Conservation (phyloP, 2,329 filamentous ascomycete genomes). For the Xylaria sp. region DNA sequence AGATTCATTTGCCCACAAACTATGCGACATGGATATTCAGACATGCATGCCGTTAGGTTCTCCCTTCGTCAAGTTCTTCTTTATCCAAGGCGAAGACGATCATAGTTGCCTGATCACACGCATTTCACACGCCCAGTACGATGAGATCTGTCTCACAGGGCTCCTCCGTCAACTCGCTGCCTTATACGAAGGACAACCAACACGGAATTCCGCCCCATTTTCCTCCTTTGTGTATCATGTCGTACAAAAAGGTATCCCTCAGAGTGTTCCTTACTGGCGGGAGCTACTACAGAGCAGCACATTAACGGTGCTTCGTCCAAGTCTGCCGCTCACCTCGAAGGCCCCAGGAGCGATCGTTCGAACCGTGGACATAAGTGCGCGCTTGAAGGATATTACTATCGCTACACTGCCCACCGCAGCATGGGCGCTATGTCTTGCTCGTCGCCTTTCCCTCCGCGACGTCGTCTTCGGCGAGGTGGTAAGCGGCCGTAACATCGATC, state of each 20-base stretch:
- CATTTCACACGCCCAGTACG: slow-evolving; percentile 75
- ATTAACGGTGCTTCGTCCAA: slow-evolving; percentile 58
- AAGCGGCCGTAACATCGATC: slow-evolving; percentile 69
- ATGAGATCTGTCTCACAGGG: slow-evolving; percentile 72
- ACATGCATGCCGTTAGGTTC: slow-evolving; percentile 67
- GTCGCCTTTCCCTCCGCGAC: slow-evolving; percentile 61
- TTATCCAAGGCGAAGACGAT: slow-evolving; percentile 54
- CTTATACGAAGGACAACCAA: slow-evolving; percentile 55
- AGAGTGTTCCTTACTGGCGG: slow-evolving; percentile 70
- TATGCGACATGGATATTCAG: slow-evolving; percentile 66
- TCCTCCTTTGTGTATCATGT: slow-evolving; percentile 59
- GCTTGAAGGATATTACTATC: slow-evolving; percentile 66
- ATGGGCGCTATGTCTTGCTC: slow-evolving; percentile 71
- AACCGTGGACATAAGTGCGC: slow-evolving; percentile 58
- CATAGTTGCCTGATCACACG: slow-evolving; percentile 64
- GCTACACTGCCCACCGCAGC: slow-evolving; percentile 74
- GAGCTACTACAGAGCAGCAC: slow-evolving; percentile 65
- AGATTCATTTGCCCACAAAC: slow-evolving; percentile 61
- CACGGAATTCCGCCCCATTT: slow-evolving; percentile 54
- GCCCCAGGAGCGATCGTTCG: slow-evolving; percentile 56
- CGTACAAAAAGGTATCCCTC: slow-evolving; percentile 53
- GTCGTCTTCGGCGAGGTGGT: slow-evolving; percentile 75
- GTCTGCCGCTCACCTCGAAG: slow-evolving; percentile 50
- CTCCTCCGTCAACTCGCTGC: slow-evolving; percentile 69
- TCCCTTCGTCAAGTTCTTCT: slow-evolving; percentile 69